Conservation (phyloP, 1,284 basidiomycete genomes). For the Bondarzewia mesenterica region DNA sequence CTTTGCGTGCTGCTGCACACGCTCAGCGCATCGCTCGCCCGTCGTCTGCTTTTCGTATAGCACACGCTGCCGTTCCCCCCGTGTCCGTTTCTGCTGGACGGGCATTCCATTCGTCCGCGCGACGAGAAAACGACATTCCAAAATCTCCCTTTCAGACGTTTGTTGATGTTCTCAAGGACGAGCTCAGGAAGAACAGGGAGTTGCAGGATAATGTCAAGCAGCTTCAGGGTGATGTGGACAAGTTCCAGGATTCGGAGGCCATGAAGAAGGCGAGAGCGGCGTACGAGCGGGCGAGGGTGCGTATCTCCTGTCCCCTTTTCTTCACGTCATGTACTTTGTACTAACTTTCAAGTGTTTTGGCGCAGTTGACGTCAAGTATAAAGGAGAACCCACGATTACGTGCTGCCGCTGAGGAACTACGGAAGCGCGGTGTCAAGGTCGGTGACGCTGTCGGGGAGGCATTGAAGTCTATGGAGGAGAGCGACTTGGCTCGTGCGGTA, state of each 20-base stretch:
- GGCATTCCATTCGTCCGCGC: constrained; percentile 65
- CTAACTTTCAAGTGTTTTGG: constrained; percentile 2
- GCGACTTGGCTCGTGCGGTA: constrained; percentile 82
- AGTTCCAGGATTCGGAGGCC: constrained; percentile 94
- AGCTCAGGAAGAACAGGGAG: constrained; percentile 90
- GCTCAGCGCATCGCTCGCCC: neutral
- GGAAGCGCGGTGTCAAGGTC: constrained; percentile 84
- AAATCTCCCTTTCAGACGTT: constrained; percentile 96
- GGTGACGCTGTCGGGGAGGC: constrained; percentile 91
- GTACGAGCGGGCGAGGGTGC: constrained; percentile 89
- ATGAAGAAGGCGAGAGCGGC: constrained; percentile 87
- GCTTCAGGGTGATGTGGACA: constrained; percentile 95
- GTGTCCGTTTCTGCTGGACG: constrained; percentile 7
- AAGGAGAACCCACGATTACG: constrained; percentile 93
- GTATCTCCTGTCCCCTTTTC: constrained; percentile 21
- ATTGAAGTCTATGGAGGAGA: constrained; percentile 89
- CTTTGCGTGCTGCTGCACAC: neutral
- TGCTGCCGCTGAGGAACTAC: constrained; percentile 87
- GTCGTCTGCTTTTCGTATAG: neutral
- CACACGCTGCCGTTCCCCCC: neutral
- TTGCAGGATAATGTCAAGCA: constrained; percentile 96
- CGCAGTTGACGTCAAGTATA: constrained; percentile 84
- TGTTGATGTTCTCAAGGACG: constrained; percentile 88
- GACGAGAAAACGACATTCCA: constrained; percentile 56
- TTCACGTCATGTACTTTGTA: neutral